These are phyloP conservation scores for Ramaria sp. DNA, from an alignment of 768 basidiomycete species.

Conservation along the genomic window DNA sequence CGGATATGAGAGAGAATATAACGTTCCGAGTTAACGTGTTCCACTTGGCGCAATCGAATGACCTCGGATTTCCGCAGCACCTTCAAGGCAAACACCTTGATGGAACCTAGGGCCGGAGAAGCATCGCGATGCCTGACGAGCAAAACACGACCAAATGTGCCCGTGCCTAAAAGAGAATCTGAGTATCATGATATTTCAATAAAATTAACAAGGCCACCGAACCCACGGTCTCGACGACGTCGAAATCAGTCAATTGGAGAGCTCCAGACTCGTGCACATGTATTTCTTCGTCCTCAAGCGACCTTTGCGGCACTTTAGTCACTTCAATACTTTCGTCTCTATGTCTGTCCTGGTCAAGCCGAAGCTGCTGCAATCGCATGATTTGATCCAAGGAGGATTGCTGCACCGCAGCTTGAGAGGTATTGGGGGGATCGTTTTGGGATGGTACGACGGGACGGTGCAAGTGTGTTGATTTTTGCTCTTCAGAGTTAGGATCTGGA, in stretches of 20 bases:
- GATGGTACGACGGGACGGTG: constrained; percentile 17
- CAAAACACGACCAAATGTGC: constrained; percentile 90
- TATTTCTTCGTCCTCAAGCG: constrained; percentile 61
- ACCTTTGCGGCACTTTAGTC: constrained; percentile 37
- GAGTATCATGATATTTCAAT: neutral
- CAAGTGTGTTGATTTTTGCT: constrained; percentile 18
- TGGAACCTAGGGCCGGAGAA: constrained; percentile 34
- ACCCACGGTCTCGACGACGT: constrained; percentile 74
- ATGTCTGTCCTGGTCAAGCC: constrained; percentile 12
- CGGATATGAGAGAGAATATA: constrained; percentile 85
- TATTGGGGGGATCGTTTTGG: constrained; percentile 22
- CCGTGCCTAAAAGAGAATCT: constrained; percentile 61
- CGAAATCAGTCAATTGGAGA: constrained; percentile 66
- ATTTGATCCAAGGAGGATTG: constrained; percentile 15
- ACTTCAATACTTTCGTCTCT: constrained; percentile 1
- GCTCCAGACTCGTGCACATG: constrained; percentile 47
- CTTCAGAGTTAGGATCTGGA: constrained; percentile 28
- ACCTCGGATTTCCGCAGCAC: constrained; percentile 80
- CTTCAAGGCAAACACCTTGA: constrained; percentile 76
- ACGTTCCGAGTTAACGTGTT: constrained; percentile 95
- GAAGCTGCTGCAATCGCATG: constrained; percentile 13
- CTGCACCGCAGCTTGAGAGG: constrained; percentile 26
- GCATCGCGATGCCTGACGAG: constrained; percentile 67
- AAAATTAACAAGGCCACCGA: constrained; percentile 13
- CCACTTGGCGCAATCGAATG: constrained; percentile 86